Evolutionary conservation across 2,329 filamentous ascomycete genomes (phyloP).

Genomic region (Neopestalotiopsis clavispora): DNA sequence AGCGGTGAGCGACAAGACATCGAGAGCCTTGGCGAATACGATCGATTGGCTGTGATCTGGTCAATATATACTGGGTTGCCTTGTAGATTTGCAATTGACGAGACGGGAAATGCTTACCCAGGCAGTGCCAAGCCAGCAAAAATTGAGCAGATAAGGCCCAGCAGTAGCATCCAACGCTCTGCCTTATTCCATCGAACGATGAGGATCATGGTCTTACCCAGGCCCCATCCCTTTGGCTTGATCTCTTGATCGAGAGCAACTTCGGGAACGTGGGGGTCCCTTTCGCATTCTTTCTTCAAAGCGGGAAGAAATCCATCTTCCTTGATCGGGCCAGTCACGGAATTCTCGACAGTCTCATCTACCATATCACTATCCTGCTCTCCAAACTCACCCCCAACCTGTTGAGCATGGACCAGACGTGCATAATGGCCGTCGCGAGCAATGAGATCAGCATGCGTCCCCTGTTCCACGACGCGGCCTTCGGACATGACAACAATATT

Average conservation of each 20-base stretch:
- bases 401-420: constrained; percentile 62
- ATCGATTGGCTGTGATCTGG: constrained; percentile 16
- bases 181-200: constrained; percentile 26
- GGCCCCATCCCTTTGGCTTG: constrained; percentile 31
- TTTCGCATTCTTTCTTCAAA: too few species aligned
- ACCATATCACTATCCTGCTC: not conserved
- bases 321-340: not conserved
- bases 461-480: constrained; percentile 80
- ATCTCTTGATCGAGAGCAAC: not conserved
- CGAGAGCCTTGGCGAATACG: constrained; percentile 18
- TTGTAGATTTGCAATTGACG: not conserved
- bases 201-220: constrained; percentile 15
- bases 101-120: constrained; percentile 11
- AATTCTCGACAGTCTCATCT: not conserved
- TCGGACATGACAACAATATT: constrained; percentile 91
- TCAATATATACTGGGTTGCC: not conserved
- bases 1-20: constrained; percentile 20
- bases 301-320: not conserved
- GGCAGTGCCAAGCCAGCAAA: constrained; percentile 19
- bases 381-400: not conserved
- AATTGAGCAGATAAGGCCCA: constrained; percentile 19
- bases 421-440: constrained; percentile 70
- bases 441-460: constrained; percentile 75
- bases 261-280: not conserved
- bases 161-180: constrained; percentile 31